phyloP scores from a whole-genome alignment of 2,329 filamentous ascomycete genomes.

The Fusarium sp. region DNA sequence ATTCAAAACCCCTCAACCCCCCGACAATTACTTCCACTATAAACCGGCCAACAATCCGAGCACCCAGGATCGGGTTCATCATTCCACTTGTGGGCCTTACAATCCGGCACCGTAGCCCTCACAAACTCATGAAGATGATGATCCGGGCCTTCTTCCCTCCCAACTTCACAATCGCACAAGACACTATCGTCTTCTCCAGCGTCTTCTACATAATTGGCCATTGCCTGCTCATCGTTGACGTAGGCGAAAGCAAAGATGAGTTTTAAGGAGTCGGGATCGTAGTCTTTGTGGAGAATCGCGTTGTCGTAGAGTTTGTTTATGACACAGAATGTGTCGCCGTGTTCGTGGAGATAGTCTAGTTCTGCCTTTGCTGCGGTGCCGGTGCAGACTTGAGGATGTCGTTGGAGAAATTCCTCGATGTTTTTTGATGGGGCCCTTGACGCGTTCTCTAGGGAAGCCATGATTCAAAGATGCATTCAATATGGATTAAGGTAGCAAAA shows the following conservation, averaged over 20 bases:
- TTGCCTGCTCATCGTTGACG: not conserved
- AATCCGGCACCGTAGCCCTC: not conserved
- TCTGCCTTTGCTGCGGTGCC: not conserved
- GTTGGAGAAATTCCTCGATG: not conserved
- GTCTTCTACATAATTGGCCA: not conserved
- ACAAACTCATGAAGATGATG: not conserved
- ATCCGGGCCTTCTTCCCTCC: not conserved
- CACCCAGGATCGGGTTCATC: not conserved
- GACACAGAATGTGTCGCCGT: not conserved
- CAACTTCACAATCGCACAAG: not conserved
- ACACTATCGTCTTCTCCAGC: accelerated
- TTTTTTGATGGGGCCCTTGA: not conserved
- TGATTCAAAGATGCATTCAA: not conserved
- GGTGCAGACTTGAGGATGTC: not conserved
- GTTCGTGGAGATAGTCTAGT: not conserved
- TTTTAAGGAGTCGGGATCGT: accelerated
- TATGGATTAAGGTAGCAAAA: not conserved
- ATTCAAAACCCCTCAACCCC: not conserved
- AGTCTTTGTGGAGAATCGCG: not conserved
- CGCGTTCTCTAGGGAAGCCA: accelerated
- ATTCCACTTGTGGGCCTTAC: not conserved
- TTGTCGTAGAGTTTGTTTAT: not conserved
- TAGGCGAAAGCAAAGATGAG: not conserved
- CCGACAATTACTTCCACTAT: not conserved
- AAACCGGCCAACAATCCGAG: not conserved